Evolutionary conservation across 305 asterid species (phyloP).

Genomic region (Fraxinus platypoda): DNA sequence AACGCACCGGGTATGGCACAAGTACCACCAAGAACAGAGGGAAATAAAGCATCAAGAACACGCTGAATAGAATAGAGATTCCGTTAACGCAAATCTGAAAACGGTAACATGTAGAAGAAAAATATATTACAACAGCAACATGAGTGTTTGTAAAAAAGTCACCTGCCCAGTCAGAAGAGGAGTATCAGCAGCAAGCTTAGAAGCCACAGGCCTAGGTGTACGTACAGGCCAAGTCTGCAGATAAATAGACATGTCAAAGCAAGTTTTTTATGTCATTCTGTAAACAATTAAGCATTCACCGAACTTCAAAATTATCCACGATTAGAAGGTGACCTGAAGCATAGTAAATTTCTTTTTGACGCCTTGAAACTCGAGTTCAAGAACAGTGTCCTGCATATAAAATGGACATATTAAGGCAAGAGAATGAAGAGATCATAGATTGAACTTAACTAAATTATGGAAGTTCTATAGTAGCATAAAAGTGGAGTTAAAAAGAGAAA

Average conservation of each 20-base stretch:
- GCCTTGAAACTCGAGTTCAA: slow-evolving; percentile 98
- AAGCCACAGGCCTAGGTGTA: slow-evolving; percentile 91
- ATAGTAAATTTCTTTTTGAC: slow-evolving; percentile 84
- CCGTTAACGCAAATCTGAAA: slow-evolving; percentile 15
- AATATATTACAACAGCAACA: not conserved
- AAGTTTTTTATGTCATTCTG: slow-evolving; percentile 17
- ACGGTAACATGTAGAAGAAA: not conserved
- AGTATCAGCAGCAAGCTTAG: slow-evolving; percentile 97
- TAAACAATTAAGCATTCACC: slow-evolving; percentile 10
- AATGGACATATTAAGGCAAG: slow-evolving; percentile 21
- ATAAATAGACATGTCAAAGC: slow-evolving; percentile 20
- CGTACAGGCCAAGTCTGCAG: slow-evolving; percentile 95
- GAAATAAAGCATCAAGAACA: slow-evolving; percentile 97
- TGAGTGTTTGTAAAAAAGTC: slow-evolving; percentile 18
- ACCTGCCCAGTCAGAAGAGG: slow-evolving; percentile 99
- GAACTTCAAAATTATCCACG: slow-evolving; percentile 14
- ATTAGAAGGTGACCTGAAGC: slow-evolving; percentile 70
- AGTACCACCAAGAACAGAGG: slow-evolving; percentile 99
- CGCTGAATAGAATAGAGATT: slow-evolving; percentile 57
- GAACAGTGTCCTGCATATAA: slow-evolving; percentile 81
- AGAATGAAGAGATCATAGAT: slow-evolving; percentile 6
- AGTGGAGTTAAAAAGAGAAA: slow-evolving; percentile 27
- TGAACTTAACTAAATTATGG: not conserved
- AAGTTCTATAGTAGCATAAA: slow-evolving; percentile 16
- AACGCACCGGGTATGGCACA: slow-evolving; percentile 99